phyloP scores from a whole-genome alignment of 345 rosid genomes.

The Theobroma cacao region DNA sequence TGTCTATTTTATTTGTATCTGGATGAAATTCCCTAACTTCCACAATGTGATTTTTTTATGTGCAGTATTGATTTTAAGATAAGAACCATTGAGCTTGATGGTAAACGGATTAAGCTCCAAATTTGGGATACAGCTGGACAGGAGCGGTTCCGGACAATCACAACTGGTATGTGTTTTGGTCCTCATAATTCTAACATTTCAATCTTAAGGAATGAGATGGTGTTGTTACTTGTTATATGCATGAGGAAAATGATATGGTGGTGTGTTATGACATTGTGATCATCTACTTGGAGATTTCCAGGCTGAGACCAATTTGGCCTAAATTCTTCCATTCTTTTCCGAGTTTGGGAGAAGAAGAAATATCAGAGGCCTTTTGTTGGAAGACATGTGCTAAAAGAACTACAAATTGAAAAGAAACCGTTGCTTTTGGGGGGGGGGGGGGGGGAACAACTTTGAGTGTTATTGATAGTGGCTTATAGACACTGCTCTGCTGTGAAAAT shows the following conservation, averaged over 20 bases:
- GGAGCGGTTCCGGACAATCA: slow-evolving; percentile 84
- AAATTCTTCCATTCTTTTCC: neutral
- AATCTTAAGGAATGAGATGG: neutral
- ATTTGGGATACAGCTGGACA: slow-evolving; percentile 97
- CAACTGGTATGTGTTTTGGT: slow-evolving; percentile 56
- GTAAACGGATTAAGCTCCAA: slow-evolving; percentile 87
- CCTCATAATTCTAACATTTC: neutral
- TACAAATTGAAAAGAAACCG: neutral
- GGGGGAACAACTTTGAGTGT: neutral
- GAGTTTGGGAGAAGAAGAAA: neutral
- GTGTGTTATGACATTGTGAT: neutral
- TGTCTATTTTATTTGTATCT: neutral
- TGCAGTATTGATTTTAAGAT: slow-evolving; percentile 94
- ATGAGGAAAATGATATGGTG: neutral
- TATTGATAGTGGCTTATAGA: neutral
- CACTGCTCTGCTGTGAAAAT: neutral
- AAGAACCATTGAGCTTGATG: slow-evolving; percentile 93
- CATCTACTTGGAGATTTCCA: neutral
- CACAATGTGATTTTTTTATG: neutral
- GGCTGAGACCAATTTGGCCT: neutral
- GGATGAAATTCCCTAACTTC: neutral
- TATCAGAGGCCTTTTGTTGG: slow-evolving; percentile 3
- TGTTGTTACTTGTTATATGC: neutral
- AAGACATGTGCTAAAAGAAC: neutral
- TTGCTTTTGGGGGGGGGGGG: neutral